Percentiles rank a stretch among this genome's conserved stretches.
Conservation (phyloP, 306 rosid genomes). For the Cicer judaicum region DNA sequence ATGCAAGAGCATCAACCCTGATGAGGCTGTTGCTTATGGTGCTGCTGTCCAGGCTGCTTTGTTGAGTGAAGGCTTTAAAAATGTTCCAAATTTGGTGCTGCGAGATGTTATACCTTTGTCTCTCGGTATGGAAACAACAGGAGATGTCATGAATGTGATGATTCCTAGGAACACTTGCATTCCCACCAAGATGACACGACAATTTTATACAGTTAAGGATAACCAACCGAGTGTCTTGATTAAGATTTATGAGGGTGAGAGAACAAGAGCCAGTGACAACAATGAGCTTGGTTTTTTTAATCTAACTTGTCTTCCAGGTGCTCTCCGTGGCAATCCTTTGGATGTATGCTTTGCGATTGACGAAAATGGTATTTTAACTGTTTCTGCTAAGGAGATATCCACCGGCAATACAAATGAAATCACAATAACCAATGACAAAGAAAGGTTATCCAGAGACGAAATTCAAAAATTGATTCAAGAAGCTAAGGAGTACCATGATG, state of each 20-base stretch:
- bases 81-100: slow-evolving; percentile 49
- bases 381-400: slow-evolving; percentile 51
- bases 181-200: slow-evolving; percentile 49
- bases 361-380: slow-evolving; percentile 53
- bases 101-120: slow-evolving; percentile 63
- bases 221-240: not conserved
- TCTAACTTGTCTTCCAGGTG: slow-evolving; percentile 47
- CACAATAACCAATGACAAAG: slow-evolving; percentile 51
- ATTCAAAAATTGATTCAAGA: slow-evolving; percentile 55
- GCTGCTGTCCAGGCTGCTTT: slow-evolving; percentile 46
- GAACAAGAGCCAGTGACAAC: slow-evolving; percentile 52
- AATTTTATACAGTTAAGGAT: slow-evolving; percentile 24
- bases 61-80: slow-evolving; percentile 14
- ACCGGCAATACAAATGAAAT: slow-evolving; percentile 45
- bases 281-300: slow-evolving; percentile 52
- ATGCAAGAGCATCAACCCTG: slow-evolving; percentile 41
- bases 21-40: slow-evolving; percentile 45
- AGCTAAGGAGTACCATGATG: slow-evolving; percentile 46
- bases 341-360: slow-evolving; percentile 49
- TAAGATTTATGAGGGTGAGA: slow-evolving; percentile 61
- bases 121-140: slow-evolving; percentile 36
- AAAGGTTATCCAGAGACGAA: slow-evolving; percentile 47
- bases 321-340: slow-evolving; percentile 47
- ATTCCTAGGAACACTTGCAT: slow-evolving; percentile 60
- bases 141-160: slow-evolving; percentile 56